A percentile compares a stretch with the other conserved stretches of the same genome.
Evolutionary conservation across 208 protist species (phyloP).

Genomic region (Leishmania major): DNA sequence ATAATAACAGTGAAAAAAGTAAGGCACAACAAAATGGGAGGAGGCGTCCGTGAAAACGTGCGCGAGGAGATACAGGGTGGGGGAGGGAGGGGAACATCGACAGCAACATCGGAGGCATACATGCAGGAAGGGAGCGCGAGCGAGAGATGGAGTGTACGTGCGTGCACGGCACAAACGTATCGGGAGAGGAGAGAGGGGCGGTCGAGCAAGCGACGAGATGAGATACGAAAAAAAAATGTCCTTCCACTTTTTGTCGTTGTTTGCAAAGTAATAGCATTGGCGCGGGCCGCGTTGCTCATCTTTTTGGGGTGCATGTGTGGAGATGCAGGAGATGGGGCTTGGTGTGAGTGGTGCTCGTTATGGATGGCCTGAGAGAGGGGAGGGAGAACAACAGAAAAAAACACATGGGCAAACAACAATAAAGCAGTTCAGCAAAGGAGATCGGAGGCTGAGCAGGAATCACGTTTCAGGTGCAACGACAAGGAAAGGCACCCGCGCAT

Average conservation of each 20-base stretch:
- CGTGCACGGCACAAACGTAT: neutral
- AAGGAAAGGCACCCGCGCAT: no score
- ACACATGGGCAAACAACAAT: neutral
- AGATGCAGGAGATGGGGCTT: neutral
- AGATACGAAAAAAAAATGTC: neutral
- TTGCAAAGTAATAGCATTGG: neutral
- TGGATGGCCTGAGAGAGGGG: neutral
- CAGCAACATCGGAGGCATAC: neutral
- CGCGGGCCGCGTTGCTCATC: neutral
- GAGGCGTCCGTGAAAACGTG: neutral
- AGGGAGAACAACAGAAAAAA: neutral
- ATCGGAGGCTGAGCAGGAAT: no score
- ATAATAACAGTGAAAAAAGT: neutral
- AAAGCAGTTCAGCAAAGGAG: no score
- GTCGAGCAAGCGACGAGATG: neutral
- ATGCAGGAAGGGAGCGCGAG: neutral
- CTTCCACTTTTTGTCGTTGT: neutral
- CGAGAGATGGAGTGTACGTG: neutral
- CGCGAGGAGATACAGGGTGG: neutral
- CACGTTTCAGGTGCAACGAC: no score
- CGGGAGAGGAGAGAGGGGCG: neutral
- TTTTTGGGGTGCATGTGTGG: neutral
- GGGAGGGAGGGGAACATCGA: neutral
- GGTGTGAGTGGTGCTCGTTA: neutral
- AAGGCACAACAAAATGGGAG: neutral